Conservation (phyloP, 2,329 filamentous ascomycete species). For the Fusarium sp. region DNA sequence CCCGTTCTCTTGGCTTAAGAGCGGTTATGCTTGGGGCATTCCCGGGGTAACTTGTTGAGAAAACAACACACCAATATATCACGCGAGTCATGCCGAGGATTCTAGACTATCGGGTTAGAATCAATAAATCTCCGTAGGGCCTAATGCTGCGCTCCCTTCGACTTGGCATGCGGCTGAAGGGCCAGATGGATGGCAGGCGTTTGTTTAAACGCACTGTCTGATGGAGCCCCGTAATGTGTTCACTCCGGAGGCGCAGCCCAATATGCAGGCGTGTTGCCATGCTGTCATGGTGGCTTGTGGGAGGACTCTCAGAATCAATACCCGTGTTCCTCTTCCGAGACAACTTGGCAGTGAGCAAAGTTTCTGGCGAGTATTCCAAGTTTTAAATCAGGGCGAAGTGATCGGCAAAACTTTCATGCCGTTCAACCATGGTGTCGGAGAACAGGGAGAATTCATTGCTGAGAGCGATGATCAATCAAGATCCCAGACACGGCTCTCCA, state of each 20-base stretch:
- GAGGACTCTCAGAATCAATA: background rate
- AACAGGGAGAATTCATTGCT: background rate
- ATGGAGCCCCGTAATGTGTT: background rate
- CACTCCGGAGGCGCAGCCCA: background rate
- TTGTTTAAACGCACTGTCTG: background rate
- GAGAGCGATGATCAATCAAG: background rate
- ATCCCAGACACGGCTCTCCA: background rate
- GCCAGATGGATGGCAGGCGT: background rate
- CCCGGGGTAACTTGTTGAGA: background rate
- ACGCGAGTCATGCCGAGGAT: background rate
- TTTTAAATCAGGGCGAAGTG: background rate
- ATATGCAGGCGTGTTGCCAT: background rate
- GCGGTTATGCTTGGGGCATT: background rate
- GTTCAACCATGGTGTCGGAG: background rate
- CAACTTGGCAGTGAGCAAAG: background rate
- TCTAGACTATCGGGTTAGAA: background rate
- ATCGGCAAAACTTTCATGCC: background rate
- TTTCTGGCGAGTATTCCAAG: background rate
- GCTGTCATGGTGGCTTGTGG: background rate
- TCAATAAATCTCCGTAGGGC: background rate
- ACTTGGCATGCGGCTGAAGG: background rate
- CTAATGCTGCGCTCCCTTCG: background rate
- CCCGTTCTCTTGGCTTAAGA: background rate
- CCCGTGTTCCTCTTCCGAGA: background rate
- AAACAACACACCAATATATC: background rate